A percentile compares a stretch with the other conserved stretches of the same genome.
These are phyloP conservation scores for Trichoderma hamatum DNA, from an alignment of 2,329 filamentous ascomycete species.

Conservation along the genomic window DNA sequence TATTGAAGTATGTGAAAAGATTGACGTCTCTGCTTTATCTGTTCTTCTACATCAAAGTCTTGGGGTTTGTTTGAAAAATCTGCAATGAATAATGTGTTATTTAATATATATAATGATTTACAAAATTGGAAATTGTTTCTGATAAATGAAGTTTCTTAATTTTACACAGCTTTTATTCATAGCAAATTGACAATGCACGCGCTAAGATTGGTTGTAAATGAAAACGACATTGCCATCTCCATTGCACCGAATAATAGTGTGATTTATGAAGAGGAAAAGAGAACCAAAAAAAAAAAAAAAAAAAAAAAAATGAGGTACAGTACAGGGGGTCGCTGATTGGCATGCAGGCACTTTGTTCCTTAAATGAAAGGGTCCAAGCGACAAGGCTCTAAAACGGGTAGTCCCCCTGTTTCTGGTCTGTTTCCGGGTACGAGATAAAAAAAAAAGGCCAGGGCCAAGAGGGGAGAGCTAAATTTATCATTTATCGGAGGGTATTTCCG, in stretches of 20 bases:
- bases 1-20: neutral
- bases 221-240: neutral
- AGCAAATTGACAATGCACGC: neutral
- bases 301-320: neutral
- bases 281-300: neutral
- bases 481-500: neutral
- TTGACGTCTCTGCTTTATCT: neutral
- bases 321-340: constrained; percentile 18
- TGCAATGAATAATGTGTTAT: neutral
- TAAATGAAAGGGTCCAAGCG: constrained; percentile 20
- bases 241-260: neutral
- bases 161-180: neutral
- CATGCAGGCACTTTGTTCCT: neutral
- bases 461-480: constrained; percentile 14
- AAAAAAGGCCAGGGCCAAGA: neutral
- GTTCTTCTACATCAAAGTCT: neutral
- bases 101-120: no score
- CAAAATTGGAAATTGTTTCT: no score
- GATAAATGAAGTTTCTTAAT: no score
- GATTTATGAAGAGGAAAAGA: no score
- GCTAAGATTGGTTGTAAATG: neutral
- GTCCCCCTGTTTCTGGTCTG: constrained; percentile 19
- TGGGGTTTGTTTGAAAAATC: neutral
- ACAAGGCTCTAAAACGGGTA: constrained; percentile 1
- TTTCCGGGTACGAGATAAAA: neutral